phyloP scores from a whole-genome alignment of 176 grass and related monocot genomes.

The Juncus inflexus region DNA sequence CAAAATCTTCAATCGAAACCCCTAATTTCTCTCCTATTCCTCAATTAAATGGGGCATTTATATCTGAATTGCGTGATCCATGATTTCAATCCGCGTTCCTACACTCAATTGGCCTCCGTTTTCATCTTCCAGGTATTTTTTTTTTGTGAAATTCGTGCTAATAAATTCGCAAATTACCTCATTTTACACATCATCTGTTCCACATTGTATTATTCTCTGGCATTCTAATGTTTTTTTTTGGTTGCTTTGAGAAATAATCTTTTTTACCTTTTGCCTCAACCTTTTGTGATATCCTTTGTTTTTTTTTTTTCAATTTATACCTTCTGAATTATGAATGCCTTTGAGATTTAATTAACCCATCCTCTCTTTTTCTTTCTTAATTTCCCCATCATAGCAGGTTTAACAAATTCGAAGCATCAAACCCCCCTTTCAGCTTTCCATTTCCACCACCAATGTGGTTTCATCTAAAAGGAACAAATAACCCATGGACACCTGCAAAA shows the following conservation, averaged over 20 bases:
- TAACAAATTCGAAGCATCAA: constrained; percentile 9
- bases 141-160: neutral
- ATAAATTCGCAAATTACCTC: neutral
- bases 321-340: constrained; percentile 4
- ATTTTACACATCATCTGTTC: neutral
- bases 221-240: neutral
- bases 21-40: neutral
- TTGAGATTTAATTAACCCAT: constrained; percentile 6
- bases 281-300: constrained; percentile 8
- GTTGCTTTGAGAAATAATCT: neutral
- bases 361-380: constrained; percentile 5
- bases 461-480: constrained; percentile 1
- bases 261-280: constrained; percentile 1
- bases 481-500: constrained; percentile 21
- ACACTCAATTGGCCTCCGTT: neutral
- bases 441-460: constrained; percentile 25
- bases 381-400: constrained; percentile 6
- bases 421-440: constrained; percentile 6
- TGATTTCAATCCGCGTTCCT: constrained; percentile 32
- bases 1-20: neutral
- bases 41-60: neutral
- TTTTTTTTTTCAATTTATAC: constrained; percentile 9
- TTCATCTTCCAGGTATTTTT: constrained; percentile 2
- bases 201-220: too few relatives aligned
- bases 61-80: neutral